These are phyloP conservation scores for Candida glaebosa DNA, from an alignment of 805 yeast genomes.

Conservation along the genomic window DNA sequence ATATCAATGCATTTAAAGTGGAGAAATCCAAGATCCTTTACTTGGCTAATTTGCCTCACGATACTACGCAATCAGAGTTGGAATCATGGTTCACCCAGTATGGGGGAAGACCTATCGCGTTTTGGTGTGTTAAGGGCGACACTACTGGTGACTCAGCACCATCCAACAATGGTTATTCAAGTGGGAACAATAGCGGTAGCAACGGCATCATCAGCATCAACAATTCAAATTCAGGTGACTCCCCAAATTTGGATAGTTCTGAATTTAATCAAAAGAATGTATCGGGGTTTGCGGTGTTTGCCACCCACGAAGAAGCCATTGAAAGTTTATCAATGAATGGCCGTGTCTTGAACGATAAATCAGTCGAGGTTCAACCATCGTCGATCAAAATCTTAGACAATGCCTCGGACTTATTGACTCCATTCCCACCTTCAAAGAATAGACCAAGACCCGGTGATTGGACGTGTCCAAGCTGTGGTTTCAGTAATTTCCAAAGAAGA, in stretches of 20 bases:
- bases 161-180: neutral
- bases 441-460: slow-evolving; percentile 96
- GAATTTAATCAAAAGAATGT: slow-evolving; percentile 19
- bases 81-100: slow-evolving; percentile 89
- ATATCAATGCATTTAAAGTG: slow-evolving; percentile 58
- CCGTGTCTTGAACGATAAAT: slow-evolving; percentile 64
- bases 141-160: slow-evolving; percentile 12
- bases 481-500: slow-evolving; percentile 89
- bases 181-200: slow-evolving; percentile 5
- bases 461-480: slow-evolving; percentile 97
- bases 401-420: slow-evolving; percentile 76
- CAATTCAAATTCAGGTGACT: neutral
- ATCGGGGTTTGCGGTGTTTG: slow-evolving; percentile 82
- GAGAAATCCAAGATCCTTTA: slow-evolving; percentile 79
- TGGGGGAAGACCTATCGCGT: slow-evolving; percentile 83
- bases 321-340: slow-evolving; percentile 81
- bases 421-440: slow-evolving; percentile 82
- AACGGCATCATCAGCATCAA: slow-evolving; percentile 9
- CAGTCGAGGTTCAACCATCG: slow-evolving; percentile 85
- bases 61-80: slow-evolving; percentile 85
- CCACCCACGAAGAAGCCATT: slow-evolving; percentile 80
- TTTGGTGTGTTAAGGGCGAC: slow-evolving; percentile 78
- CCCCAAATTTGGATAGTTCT: neutral
- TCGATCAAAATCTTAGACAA: slow-evolving; percentile 72
- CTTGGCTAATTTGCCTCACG: slow-evolving; percentile 75